Conservation (phyloP, 495 filamentous ascomycete genomes). For the Talaromyces adpressus region DNA sequence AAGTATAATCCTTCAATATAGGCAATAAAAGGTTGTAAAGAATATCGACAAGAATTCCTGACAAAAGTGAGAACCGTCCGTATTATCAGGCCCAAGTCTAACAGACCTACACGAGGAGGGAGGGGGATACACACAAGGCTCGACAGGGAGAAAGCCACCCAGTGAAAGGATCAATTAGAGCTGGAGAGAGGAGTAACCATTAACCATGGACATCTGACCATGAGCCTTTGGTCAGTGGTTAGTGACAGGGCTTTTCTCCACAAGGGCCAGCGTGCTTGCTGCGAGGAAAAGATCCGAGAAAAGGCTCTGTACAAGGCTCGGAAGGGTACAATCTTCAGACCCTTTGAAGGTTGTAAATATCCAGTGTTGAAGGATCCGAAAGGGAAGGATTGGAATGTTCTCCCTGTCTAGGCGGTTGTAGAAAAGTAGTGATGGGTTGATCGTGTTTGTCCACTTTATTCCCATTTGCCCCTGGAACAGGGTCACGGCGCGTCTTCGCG, state of each 20-base stretch:
- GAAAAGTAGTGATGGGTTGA: neutral
- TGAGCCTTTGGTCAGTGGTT: neutral
- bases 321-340: neutral
- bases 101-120: slow-evolving; percentile 1
- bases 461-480: neutral
- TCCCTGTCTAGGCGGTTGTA: neutral
- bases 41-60: neutral
- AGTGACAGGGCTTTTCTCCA: neutral
- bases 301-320: neutral
- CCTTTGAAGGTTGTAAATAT: neutral
- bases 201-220: neutral
- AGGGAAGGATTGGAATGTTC: neutral
- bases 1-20: neutral
- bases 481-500: neutral
- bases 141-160: neutral
- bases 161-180: neutral
- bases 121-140: neutral
- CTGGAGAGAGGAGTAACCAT: neutral
- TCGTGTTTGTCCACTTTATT: neutral
- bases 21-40: neutral
- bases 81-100: neutral
- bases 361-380: neutral
- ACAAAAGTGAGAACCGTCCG: neutral
- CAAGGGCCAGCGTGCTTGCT: neutral
- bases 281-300: slow-evolving; percentile 3